A percentile compares a stretch with the other conserved stretches of the same genome.
These are phyloP conservation scores for Pestalotiopsis sp. DNA, from an alignment of 2,329 filamentous ascomycete species.

Conservation along the genomic window DNA sequence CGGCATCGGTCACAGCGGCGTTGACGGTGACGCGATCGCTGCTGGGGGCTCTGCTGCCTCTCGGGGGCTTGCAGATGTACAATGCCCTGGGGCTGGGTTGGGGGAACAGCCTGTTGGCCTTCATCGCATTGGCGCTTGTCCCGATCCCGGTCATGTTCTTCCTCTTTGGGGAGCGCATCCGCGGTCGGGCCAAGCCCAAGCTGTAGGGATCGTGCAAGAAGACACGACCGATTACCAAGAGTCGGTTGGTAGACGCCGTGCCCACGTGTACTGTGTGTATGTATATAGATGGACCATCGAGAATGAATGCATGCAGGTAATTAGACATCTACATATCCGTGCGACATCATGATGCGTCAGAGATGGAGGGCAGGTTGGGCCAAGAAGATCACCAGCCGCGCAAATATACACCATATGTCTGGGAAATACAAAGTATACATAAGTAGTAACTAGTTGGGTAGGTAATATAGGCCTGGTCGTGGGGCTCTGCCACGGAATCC, in stretches of 20 bases:
- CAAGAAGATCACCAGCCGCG: no score
- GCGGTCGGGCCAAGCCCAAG: slow-evolving; percentile 17
- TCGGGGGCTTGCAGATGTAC: slow-evolving; percentile 40
- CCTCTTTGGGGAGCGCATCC: slow-evolving; percentile 20
- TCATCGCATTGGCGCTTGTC: slow-evolving; percentile 33
- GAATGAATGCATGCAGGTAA: no score
- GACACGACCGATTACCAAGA: not conserved
- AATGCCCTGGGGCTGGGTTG: slow-evolving; percentile 39
- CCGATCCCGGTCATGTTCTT: slow-evolving; percentile 21
- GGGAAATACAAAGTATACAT: no score
- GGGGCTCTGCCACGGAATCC: no score
- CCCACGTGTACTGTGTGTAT: not conserved
- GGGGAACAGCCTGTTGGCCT: slow-evolving; percentile 41
- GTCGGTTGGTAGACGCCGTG: not conserved
- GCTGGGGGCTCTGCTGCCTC: slow-evolving; percentile 37
- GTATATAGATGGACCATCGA: no score
- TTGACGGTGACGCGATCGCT: slow-evolving; percentile 37
- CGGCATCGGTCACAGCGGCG: slow-evolving; percentile 41
- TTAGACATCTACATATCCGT: no score
- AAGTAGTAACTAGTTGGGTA: no score
- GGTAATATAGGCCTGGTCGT: no score
- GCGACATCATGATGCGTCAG: no score
- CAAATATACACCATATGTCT: no score
- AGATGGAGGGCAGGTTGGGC: no score
- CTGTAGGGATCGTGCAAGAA: slow-evolving; percentile 9